phyloP scores from a whole-genome alignment of 352 stramenopile species.

The Phytopythium ostracodes region DNA sequence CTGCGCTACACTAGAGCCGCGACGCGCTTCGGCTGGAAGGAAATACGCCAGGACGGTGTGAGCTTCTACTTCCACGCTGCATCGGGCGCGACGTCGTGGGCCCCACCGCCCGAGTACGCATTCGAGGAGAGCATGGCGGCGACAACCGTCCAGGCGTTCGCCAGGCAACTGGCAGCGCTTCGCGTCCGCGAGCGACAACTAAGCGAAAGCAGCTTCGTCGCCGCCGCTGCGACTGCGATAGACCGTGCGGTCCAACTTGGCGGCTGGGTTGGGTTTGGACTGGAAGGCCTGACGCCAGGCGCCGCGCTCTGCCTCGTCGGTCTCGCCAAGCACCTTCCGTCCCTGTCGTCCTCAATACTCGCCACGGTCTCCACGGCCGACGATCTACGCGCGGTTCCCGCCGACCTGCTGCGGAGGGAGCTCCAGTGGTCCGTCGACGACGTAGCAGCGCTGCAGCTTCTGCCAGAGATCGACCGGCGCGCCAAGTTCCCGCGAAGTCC shows the following conservation, averaged over 20 bases:
- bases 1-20: slow-evolving; percentile 48
- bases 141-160: slow-evolving; percentile 58
- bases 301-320: slow-evolving; percentile 59
- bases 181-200: slow-evolving; percentile 23
- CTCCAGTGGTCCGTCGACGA: slow-evolving; percentile 66
- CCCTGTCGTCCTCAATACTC: slow-evolving; percentile 10
- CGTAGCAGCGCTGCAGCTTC: slow-evolving; percentile 24
- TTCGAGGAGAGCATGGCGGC: slow-evolving; percentile 70
- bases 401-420: slow-evolving; percentile 33
- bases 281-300: slow-evolving; percentile 60
- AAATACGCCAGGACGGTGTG: slow-evolving; percentile 12
- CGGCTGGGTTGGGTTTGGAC: slow-evolving; percentile 61
- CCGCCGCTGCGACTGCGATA: slow-evolving; percentile 28
- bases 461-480: slow-evolving; percentile 6
- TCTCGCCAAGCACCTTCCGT: slow-evolving; percentile 41
- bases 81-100: slow-evolving; percentile 47
- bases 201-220: slow-evolving; percentile 39
- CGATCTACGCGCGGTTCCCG: slow-evolving; percentile 21
- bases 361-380: slow-evolving; percentile 26
- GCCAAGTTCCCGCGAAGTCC: slow-evolving; percentile 53
- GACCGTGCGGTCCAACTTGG: slow-evolving; percentile 16
- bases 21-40: slow-evolving; percentile 68
- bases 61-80: slow-evolving; percentile 48
- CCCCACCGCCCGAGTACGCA: slow-evolving; percentile 46
- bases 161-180: slow-evolving; percentile 38